Base-by-base conservation (phyloP, 2,329 filamentous ascomycete species). In the Cylindrodendrum hubeiense region DNA sequence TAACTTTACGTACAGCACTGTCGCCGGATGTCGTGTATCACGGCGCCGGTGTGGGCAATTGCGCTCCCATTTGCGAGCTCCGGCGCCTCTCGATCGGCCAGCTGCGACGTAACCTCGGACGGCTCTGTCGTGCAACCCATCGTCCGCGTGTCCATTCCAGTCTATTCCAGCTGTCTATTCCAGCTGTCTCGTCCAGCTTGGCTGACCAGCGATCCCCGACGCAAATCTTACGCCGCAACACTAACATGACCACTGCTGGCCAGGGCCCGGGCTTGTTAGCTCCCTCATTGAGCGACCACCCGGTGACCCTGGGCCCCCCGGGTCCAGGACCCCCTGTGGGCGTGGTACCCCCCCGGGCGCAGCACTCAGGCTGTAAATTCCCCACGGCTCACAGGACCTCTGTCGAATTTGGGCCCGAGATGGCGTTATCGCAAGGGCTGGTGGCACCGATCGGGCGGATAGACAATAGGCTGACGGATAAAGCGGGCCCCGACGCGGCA, bases 341-440 rank as follows among this genome's bases (percentile, higher is more conserved):
- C 43, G 51, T 44, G 26, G 37, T 34, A 46, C 47, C 60, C 53
- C 53, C 51, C 26, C 9, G 37, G 51, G 47, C 53, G 52, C 60
- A 63, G 54, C 44, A 26, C 37, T 65, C 56, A 65, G 62, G 50
- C 56, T 34, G 50, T 50, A 54, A 60, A 63, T 34, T 46, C 49
- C 24, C 60, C 63, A 34, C 50, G 43, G 26, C 63, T 61, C 67
- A 72, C 69, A 54, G 55, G 59, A 61, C 12, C 59, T 63, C 65
- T 74, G 64, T 74, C 63, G 47, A 74, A 74, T 74, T 72, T 69
- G 49, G 47, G 52, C 22, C 66, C 33, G 24, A 64, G 66, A 74
- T 74, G 72, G 72, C 72, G 72, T 74, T 73, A 74, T 74, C 72
- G 68, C 63, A 66, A 39, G 52, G 60, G 61, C 69, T 65, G 71